A percentile compares a stretch with the other conserved stretches of the same genome.
These are phyloP conservation scores for Stagonosporopsis cucurbitacearum DNA, from an alignment of 2,329 filamentous ascomycete genomes.

Conservation along the genomic window DNA sequence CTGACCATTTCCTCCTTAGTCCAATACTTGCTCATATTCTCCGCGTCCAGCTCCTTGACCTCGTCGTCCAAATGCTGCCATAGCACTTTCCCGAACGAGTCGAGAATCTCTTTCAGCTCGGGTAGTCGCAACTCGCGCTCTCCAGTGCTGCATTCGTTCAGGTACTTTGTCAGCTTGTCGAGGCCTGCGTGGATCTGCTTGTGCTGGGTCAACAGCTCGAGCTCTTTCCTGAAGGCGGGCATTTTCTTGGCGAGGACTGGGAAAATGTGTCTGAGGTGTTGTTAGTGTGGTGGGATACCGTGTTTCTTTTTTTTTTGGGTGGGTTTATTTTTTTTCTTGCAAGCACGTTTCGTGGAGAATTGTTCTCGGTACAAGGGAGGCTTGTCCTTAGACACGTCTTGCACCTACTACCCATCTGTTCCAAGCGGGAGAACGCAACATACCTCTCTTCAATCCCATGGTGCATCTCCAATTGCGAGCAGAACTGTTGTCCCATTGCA, in stretches of 20 bases:
- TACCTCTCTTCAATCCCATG: conserved; percentile 79
- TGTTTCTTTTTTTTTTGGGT: neutral
- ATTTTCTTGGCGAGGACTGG: conserved; percentile 77
- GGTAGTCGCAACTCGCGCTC: conserved; percentile 64
- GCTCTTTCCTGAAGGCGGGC: conserved; percentile 74
- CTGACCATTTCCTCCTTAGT: conserved; percentile 73
- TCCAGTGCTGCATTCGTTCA: conserved; percentile 66
- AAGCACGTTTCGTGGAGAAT: neutral
- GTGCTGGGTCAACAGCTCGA: conserved; percentile 76
- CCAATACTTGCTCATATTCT: conserved; percentile 90
- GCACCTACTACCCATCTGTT: no score
- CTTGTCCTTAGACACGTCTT: no score
- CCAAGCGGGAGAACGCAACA: no score
- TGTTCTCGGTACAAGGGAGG: no score
- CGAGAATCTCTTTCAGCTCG: conserved; percentile 74
- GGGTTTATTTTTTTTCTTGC: no score
- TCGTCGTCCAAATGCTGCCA: conserved; percentile 87
- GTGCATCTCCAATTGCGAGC: conserved; percentile 73
- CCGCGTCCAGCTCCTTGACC: conserved; percentile 76
- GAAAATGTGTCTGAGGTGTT: conserved; percentile 66
- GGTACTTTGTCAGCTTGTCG: conserved; percentile 70
- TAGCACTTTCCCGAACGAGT: conserved; percentile 77
- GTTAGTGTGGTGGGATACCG: neutral
- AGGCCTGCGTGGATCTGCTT: conserved; percentile 78
- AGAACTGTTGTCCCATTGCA: conserved; percentile 71